A percentile compares a stretch with the other conserved stretches of the same genome.
phyloP scores from a whole-genome alignment of 495 filamentous ascomycete species.

The Penicillium canariense region DNA sequence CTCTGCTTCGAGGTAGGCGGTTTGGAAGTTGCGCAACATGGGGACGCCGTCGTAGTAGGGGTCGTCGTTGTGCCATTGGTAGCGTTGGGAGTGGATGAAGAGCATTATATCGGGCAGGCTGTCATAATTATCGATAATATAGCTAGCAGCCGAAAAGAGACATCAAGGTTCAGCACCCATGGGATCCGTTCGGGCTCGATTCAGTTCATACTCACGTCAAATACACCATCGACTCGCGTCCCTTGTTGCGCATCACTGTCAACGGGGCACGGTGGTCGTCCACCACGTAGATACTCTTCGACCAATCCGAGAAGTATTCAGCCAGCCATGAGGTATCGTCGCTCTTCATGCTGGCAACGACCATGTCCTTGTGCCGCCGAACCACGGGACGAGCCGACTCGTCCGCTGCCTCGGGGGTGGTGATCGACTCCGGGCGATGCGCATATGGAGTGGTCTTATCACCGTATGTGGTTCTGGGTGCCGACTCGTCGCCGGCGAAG shows the following conservation, averaged over 20 bases:
- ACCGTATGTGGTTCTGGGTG: slow-evolving; percentile 13
- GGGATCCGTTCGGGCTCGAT: neutral
- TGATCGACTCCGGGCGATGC: slow-evolving; percentile 15
- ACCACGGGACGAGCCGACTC: slow-evolving; percentile 30
- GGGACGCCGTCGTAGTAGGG: slow-evolving; percentile 49
- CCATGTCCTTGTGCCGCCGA: slow-evolving; percentile 42
- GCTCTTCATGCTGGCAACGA: slow-evolving; percentile 52
- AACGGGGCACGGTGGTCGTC: slow-evolving; percentile 45
- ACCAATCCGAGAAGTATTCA: slow-evolving; percentile 47
- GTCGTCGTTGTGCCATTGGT: slow-evolving; percentile 63
- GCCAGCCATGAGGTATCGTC: slow-evolving; percentile 59
- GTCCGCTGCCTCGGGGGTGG: slow-evolving; percentile 20
- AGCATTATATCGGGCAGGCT: slow-evolving; percentile 56
- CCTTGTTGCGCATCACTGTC: slow-evolving; percentile 52
- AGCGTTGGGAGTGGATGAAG: slow-evolving; percentile 61
- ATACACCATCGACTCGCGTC: slow-evolving; percentile 59
- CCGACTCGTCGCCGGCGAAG: slow-evolving; percentile 26
- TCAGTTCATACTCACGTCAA: slow-evolving; percentile 48
- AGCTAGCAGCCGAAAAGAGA: slow-evolving; percentile 25
- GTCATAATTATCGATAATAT: slow-evolving; percentile 66
- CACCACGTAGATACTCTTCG: slow-evolving; percentile 52
- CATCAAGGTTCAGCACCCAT: slow-evolving; percentile 2
- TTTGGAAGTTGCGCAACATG: slow-evolving; percentile 52
- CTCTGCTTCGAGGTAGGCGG: slow-evolving; percentile 51
- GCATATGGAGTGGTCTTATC: slow-evolving; percentile 21